Conservation (phyloP, 1,284 basidiomycete genomes). For the Coniferiporia weirii region DNA sequence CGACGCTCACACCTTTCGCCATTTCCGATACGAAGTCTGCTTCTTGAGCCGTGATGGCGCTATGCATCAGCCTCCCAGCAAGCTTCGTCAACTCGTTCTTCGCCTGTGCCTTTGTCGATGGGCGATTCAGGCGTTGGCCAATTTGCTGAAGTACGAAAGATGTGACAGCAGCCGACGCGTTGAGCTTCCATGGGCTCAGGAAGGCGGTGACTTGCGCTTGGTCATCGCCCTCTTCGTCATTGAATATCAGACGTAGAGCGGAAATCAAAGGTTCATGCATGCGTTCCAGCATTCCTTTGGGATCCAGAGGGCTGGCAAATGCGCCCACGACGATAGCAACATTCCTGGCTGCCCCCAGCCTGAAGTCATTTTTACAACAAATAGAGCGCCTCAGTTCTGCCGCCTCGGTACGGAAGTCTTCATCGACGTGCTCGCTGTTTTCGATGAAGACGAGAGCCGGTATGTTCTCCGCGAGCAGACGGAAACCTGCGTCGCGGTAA, state of each 20-base stretch:
- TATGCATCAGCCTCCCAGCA: slow-evolving; percentile 59
- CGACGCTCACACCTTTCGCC: slow-evolving; percentile 58
- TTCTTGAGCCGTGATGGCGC: slow-evolving; percentile 67
- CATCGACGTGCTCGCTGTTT: slow-evolving; percentile 47
- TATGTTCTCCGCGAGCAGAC: slow-evolving; percentile 52
- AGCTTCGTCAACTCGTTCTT: slow-evolving; percentile 56
- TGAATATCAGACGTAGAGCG: slow-evolving; percentile 57
- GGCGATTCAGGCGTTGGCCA: slow-evolving; percentile 55
- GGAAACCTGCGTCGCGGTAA: slow-evolving; percentile 60
- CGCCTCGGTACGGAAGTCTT: slow-evolving; percentile 42
- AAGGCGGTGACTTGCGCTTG: slow-evolving; percentile 43
- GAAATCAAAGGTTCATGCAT: slow-evolving; percentile 60
- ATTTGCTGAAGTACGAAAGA: slow-evolving; percentile 69
- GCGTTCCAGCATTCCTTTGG: slow-evolving; percentile 43
- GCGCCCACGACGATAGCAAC: slow-evolving; percentile 60
- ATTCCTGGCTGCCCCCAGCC: slow-evolving; percentile 66
- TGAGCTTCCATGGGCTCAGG: slow-evolving; percentile 76
- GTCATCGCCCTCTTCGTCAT: slow-evolving; percentile 37
- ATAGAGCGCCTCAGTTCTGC: slow-evolving; percentile 49
- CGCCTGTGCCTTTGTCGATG: slow-evolving; percentile 46
- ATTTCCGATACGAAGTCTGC: slow-evolving; percentile 77
- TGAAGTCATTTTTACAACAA: slow-evolving; percentile 57
- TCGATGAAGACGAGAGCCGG: slow-evolving; percentile 67
- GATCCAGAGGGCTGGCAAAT: slow-evolving; percentile 58
- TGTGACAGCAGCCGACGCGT: slow-evolving; percentile 71